These are phyloP conservation scores for Colletotrichum sp. DNA, from an alignment of 2,329 filamentous ascomycete genomes.

Conservation along the genomic window DNA sequence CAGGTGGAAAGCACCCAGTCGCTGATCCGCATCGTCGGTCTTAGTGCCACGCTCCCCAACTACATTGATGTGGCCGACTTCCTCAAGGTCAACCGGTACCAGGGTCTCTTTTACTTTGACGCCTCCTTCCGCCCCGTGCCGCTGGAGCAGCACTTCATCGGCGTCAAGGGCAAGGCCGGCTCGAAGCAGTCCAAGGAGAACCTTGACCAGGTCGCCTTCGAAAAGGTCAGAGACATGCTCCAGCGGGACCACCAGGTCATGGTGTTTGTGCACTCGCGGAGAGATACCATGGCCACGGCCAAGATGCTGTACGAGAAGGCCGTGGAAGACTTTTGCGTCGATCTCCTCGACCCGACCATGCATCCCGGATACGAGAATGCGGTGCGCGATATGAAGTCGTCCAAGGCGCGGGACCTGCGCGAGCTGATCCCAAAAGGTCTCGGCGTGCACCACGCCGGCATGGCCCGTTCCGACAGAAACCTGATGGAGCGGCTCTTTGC, in stretches of 20 bases:
- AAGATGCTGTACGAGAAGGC: slow-evolving; percentile 88
- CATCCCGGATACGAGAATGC: slow-evolving; percentile 84
- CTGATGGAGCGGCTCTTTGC: slow-evolving; percentile 92
- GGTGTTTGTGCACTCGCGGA: slow-evolving; percentile 98
- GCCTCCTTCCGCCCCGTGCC: slow-evolving; percentile 94
- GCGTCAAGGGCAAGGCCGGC: slow-evolving; percentile 89
- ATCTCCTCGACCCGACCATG: slow-evolving; percentile 81
- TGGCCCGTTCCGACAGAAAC: slow-evolving; percentile 93
- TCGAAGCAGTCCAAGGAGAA: slow-evolving; percentile 86
- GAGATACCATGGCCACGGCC: slow-evolving; percentile 90
- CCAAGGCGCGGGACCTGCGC: slow-evolving; percentile 83
- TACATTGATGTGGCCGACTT: slow-evolving; percentile 98
- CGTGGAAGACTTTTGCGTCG: slow-evolving; percentile 76
- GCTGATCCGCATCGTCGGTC: slow-evolving; percentile 91
- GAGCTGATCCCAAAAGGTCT: slow-evolving; percentile 91
- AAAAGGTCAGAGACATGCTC: slow-evolving; percentile 95
- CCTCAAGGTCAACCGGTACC: slow-evolving; percentile 90
- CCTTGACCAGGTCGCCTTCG: slow-evolving; percentile 84
- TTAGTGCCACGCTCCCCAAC: slow-evolving; percentile 95
- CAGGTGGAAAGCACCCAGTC: slow-evolving; percentile 99
- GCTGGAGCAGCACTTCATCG: slow-evolving; percentile 95
- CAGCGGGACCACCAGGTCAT: slow-evolving; percentile 94
- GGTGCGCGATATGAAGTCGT: slow-evolving; percentile 82
- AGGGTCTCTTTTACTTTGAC: slow-evolving; percentile 96
- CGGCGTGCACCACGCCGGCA: slow-evolving; percentile 95